Evolutionary conservation across 306 rosid genomes (phyloP), one percentile per base, ranked within the genome.

Genomic region (Argentina anserina): DNA sequence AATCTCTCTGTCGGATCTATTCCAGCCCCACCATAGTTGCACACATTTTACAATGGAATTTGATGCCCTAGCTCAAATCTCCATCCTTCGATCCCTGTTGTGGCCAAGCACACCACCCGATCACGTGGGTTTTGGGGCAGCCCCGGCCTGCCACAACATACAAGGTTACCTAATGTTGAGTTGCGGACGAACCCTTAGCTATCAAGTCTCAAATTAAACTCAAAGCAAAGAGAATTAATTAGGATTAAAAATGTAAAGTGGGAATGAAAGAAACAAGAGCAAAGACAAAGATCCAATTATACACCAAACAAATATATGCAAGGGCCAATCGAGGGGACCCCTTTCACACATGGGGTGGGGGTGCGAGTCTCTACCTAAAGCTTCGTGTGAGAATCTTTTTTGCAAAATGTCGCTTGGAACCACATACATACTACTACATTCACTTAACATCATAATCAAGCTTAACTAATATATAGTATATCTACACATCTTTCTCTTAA

Each of bases 121-220:
- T 93, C 96, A 93, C 98, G 87, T 94, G 96, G 97, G 95, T 80
- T 85, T 87, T 83, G 90, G 88, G 67, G 42, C 78, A 78, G 79
- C 46, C 65, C 79, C 60, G 80, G 37, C 70, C 83, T 66, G 75
- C 75, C 43, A 33, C 78, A 79, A 65, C 82, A 61, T 34, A 83
- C 83, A 79, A 74, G 84, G 88, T 76, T 86, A 84, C 88, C 90
- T 86, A 85, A 85, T 88, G 86, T 50, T 82, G 86, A 69, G 86
- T 82, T 88, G 86, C 40, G 83, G 84, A 69, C 8, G 42, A 39
- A 73, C 70, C 21, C 42, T 61, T 20, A 33, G 37, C 40, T 33
- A 21, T 29, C 65, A 59, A 17, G 11, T 31, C 11, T 60, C 66
- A 3, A 17, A 40, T 17, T 39, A 1, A 7, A 37, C 20, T n/a